These are phyloP conservation scores for Lachnellula occidentalis DNA, from an alignment of 2,329 filamentous ascomycete genomes.

Conservation along the genomic window DNA sequence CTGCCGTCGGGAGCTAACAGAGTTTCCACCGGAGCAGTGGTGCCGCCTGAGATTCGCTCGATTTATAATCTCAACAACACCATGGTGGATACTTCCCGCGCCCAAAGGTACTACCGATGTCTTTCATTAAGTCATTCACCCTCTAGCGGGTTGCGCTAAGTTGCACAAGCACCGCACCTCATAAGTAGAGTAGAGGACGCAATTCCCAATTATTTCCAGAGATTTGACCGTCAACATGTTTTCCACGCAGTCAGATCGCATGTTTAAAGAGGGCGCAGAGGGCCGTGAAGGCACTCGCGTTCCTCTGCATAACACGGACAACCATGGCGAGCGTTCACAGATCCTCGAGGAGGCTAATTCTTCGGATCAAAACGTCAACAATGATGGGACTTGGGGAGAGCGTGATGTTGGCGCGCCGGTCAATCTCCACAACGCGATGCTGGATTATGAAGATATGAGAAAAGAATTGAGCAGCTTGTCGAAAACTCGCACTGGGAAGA, in stretches of 20 bases:
- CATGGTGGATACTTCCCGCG: not conserved
- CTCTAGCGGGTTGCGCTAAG: not conserved
- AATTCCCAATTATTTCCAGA: not conserved
- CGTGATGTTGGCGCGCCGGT: slow-evolving; percentile 49
- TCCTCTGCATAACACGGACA: slow-evolving; percentile 23
- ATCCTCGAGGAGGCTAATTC: slow-evolving; percentile 13
- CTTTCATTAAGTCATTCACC: not conserved
- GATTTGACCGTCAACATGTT: slow-evolving; percentile 19
- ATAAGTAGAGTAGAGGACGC: not conserved
- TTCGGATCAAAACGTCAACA: slow-evolving; percentile 3
- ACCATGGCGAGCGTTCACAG: slow-evolving; percentile 9
- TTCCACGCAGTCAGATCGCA: slow-evolving; percentile 18
- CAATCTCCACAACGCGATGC: slow-evolving; percentile 48
- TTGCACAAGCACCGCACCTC: not conserved
- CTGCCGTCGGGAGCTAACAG: too few relatives aligned
- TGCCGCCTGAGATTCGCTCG: not conserved
- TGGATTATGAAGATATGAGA: slow-evolving; percentile 53
- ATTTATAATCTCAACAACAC: not conserved
- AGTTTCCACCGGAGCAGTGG: not conserved
- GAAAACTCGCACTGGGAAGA: slow-evolving; percentile 30
- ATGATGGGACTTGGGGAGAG: slow-evolving; percentile 58
- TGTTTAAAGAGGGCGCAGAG: slow-evolving; percentile 20
- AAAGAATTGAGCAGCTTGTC: slow-evolving; percentile 50
- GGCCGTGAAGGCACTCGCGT: slow-evolving; percentile 14
- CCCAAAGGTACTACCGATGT: not conserved